Conservation (phyloP, 2,329 filamentous ascomycete genomes). For the Diaporthe citri region DNA sequence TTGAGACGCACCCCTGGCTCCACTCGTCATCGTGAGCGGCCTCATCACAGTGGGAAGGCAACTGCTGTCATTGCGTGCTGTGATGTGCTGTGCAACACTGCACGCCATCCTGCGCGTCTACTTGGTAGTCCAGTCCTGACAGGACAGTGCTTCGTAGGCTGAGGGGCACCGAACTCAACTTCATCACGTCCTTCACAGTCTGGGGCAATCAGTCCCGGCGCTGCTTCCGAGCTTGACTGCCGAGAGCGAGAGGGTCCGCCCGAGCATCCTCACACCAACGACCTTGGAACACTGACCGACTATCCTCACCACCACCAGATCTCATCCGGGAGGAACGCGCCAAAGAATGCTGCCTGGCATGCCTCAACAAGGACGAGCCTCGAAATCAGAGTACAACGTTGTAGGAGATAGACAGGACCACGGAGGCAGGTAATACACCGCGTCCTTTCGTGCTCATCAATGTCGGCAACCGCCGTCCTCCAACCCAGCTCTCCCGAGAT, state of each 20-base stretch:
- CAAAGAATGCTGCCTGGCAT: not conserved
- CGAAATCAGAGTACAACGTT: not conserved
- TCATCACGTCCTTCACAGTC: not conserved
- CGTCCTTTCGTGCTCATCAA: not conserved
- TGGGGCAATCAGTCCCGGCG: not conserved
- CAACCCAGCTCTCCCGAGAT: not conserved
- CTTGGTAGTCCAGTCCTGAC: not conserved
- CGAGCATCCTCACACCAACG: not conserved
- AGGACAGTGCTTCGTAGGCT: not conserved
- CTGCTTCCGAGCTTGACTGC: not conserved
- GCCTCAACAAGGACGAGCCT: not conserved
- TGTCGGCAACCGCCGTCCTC: conserved; percentile 21
- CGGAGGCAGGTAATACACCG: not conserved
- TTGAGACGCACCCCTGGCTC: not conserved
- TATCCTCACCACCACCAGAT: not conserved
- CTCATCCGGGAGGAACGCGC: not conserved
- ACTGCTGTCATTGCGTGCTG: not conserved
- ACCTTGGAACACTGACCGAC: not conserved
- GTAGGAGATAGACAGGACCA: not conserved
- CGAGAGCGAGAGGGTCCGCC: not conserved
- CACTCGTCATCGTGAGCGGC: not conserved
- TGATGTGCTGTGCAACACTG: not conserved
- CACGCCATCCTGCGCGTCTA: not conserved
- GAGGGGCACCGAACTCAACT: not conserved
- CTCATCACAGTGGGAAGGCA: not conserved